phyloP scores from a whole-genome alignment of 306 rosid genomes.

The Casuarina equisetifolia region DNA sequence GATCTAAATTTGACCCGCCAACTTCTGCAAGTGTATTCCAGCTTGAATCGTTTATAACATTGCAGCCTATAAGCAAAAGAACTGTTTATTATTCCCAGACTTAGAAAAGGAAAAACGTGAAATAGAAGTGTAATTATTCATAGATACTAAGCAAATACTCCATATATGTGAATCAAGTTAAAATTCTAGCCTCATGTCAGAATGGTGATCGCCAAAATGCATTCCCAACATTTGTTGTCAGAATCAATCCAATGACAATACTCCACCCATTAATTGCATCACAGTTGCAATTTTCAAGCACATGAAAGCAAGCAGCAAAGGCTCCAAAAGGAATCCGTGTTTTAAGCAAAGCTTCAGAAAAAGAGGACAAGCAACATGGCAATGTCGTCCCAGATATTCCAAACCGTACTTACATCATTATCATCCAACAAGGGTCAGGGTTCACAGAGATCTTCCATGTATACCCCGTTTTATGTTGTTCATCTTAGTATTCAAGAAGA shows the following conservation, averaged over 20 bases:
- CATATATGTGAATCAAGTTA: neutral
- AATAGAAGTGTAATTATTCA: neutral
- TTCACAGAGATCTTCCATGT: too few species aligned
- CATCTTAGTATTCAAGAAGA: too few species aligned
- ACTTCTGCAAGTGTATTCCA: constrained; percentile 2
- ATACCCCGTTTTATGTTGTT: too few species aligned
- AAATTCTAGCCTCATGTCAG: neutral
- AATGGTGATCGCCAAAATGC: neutral
- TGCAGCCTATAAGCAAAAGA: neutral
- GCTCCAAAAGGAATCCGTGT: neutral
- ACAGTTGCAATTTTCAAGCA: neutral
- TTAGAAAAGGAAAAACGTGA: neutral
- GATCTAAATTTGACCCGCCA: neutral
- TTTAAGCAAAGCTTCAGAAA: neutral
- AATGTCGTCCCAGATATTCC: neutral
- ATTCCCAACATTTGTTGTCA: neutral
- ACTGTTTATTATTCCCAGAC: neutral
- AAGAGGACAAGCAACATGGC: neutral
- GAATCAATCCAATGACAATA: neutral
- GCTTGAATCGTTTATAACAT: neutral
- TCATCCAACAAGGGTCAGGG: neutral
- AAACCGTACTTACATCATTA: neutral
- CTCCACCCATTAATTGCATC: neutral
- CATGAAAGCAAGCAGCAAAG: neutral
- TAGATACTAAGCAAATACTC: neutral